These are phyloP conservation scores for Apiospora aurea DNA, from an alignment of 2,329 filamentous ascomycete species.

Conservation along the genomic window DNA sequence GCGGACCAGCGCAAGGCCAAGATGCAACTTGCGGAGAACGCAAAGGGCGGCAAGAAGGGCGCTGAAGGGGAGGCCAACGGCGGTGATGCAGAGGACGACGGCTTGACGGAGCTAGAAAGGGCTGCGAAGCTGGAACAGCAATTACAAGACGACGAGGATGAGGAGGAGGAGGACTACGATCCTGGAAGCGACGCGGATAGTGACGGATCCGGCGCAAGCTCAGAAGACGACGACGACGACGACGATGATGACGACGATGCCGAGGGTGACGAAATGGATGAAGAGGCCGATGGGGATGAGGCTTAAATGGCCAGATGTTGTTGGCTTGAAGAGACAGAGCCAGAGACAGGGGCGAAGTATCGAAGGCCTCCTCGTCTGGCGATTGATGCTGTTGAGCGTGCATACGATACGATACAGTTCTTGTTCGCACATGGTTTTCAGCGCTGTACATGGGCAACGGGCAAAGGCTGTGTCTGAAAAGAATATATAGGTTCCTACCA, in stretches of 20 bases:
- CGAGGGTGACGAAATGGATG: constrained; percentile 48
- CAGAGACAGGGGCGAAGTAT: not conserved
- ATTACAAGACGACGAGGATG: constrained; percentile 65
- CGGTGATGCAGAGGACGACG: constrained; percentile 45
- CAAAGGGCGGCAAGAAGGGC: constrained; percentile 54
- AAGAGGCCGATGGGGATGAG: constrained; percentile 28
- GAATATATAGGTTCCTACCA: not conserved
- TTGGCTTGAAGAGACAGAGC: too few species aligned
- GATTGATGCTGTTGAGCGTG: not conserved
- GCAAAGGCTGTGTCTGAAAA: not conserved
- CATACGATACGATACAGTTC: not conserved
- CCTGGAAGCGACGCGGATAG: constrained; percentile 67
- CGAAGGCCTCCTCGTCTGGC: not conserved
- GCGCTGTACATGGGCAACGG: not conserved
- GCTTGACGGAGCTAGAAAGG: constrained; percentile 55
- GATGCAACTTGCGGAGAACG: constrained; percentile 66
- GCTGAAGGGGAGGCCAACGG: constrained; percentile 49
- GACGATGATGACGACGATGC: constrained; percentile 55
- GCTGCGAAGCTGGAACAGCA: constrained; percentile 56
- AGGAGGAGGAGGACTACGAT: constrained; percentile 72
- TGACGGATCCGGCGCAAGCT: constrained; percentile 60
- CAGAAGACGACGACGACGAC: constrained; percentile 61
- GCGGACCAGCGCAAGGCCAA: constrained; percentile 72
- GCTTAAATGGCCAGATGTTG: not conserved
- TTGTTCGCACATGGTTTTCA: not conserved